Conservation (phyloP, 306 rosid species). For the Cicer judaicum region DNA sequence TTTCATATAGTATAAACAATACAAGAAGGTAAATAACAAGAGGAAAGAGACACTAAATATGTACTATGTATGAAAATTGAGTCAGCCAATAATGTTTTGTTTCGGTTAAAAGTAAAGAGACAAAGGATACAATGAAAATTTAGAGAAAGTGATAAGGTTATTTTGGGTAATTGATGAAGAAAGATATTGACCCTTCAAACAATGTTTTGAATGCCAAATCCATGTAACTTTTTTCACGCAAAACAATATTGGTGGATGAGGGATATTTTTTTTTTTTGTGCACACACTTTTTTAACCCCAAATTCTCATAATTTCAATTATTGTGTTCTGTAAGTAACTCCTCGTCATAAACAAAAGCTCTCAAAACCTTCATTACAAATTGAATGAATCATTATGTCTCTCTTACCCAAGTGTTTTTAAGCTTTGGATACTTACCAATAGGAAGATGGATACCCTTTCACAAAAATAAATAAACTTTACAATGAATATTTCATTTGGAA, state of each 20-base stretch:
- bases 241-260: conserved; percentile 53
- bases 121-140: conserved; percentile 38
- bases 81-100: conserved; percentile 28
- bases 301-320: conserved; percentile 50
- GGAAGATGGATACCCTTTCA: conserved; percentile 13
- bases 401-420: conserved; percentile 19
- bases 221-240: conserved; percentile 71
- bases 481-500: no score
- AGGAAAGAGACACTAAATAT: conserved; percentile 42
- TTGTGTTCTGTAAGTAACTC: conserved; percentile 47
- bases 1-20: conserved; percentile 10
- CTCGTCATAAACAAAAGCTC: conserved; percentile 51
- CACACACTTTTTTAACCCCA: conserved; percentile 35
- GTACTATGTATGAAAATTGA: neutral
- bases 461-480: neutral
- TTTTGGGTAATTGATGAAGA: conserved; percentile 45
- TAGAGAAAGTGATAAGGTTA: conserved; percentile 44
- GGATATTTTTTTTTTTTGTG: conserved; percentile 28
- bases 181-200: conserved; percentile 53
- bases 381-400: conserved; percentile 61
- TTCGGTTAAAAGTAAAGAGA: conserved; percentile 42
- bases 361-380: conserved; percentile 36
- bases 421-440: conserved; percentile 38
- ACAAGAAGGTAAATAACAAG: conserved; percentile 43
- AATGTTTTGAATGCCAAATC: conserved; percentile 63